Base-by-base conservation (phyloP, 73 alveolate species). In the Paramecium caudatum region DNA sequence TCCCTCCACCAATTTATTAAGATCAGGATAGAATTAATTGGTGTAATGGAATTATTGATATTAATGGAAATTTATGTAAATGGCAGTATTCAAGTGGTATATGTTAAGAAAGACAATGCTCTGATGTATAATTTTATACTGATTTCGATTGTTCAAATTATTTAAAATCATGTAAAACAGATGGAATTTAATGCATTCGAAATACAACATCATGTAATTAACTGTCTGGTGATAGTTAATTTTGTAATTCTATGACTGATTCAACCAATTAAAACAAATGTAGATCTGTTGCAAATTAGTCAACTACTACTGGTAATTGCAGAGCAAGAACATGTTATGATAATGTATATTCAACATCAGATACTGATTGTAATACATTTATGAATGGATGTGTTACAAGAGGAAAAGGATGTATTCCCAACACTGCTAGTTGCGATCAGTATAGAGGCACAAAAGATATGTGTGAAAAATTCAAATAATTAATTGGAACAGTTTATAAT, bases 161-260 rank as follows among this genome's bases (percentile, higher is more conserved):
- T 7, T 17, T 50, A 0, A 0, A 46, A 23, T 6, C 0, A 12
- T 70, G 87, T 36, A 70, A 27, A 70, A 70, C 87, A n/a, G 87
- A 70, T 70, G 87, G 87, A 70, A 70, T 16, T 0, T 37, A 70
- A 70, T 70, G 87, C 30, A 70, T 70, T 21, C 68, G 25, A 8
- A 0, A 10, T n/a, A 63, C 13, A 30, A 12, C 3, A 13, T 3
- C 9, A 25, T 50, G 78, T 19, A 50, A 50, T 50, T 50, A 16
- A 8, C 21, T 50, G 0, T 25, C 6, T 7, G 41, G 12, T 15
- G 13, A 9, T n/a, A 19, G 30, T 9, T 7, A 8, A 50, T 50
- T 19, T 25, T 50, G 78, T 19, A 16, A 17, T 25, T 8, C 6
- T 7, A 2, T 19, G 1, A 25, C 30, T 15, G 41, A 50, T 2